Percentiles rank a stretch among this genome's conserved stretches.
phyloP scores from a whole-genome alignment of 73 alveolate species.

The Effrenium voratum region DNA sequence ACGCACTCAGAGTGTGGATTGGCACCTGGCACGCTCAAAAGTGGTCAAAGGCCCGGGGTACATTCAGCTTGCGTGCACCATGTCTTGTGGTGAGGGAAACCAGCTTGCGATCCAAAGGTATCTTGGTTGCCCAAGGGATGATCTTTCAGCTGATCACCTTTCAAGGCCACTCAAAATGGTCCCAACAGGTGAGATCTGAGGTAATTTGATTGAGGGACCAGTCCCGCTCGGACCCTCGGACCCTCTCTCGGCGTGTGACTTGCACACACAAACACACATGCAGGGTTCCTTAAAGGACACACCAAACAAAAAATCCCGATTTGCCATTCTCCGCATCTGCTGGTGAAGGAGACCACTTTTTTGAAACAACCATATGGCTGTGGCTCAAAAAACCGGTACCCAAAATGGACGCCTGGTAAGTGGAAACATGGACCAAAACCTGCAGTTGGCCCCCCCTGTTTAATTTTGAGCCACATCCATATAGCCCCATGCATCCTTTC shows the following conservation, averaged over 20 bases:
- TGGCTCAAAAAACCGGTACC: neutral
- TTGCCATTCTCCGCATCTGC: too few relatives aligned
- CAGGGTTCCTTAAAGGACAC: too few relatives aligned
- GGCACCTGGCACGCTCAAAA: neutral
- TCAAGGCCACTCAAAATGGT: too few relatives aligned
- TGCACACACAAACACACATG: too few relatives aligned
- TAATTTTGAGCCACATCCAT: neutral
- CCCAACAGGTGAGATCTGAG: neutral
- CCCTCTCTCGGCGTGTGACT: too few relatives aligned
- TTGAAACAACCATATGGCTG: neutral
- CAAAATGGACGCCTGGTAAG: neutral
- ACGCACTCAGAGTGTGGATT: slow-evolving; percentile 22
- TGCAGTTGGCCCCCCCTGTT: neutral
- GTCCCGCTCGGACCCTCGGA: too few relatives aligned
- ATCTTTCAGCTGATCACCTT: too few relatives aligned
- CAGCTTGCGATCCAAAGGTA: neutral
- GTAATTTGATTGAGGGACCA: neutral
- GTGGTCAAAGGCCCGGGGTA: neutral
- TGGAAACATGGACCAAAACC: neutral
- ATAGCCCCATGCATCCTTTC: neutral
- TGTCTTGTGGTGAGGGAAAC: neutral
- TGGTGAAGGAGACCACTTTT: too few relatives aligned
- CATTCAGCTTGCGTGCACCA: neutral
- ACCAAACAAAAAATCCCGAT: too few relatives aligned
- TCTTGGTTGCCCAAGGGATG: neutral